Conservation (phyloP, 163 green algal genomes). For the Scenedesmus sp. region DNA sequence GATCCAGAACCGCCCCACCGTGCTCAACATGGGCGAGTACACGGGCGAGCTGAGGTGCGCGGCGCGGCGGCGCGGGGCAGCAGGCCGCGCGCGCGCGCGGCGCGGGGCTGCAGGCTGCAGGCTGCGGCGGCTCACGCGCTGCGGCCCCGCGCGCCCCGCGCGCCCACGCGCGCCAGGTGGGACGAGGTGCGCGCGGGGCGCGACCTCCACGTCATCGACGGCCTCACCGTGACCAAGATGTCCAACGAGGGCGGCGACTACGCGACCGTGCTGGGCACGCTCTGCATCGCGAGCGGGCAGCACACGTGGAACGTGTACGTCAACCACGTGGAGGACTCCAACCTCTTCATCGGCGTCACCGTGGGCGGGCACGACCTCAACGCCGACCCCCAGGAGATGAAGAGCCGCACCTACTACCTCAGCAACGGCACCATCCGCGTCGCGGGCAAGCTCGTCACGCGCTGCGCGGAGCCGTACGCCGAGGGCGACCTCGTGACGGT, state of each 20-base stretch:
- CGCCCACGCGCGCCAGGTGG: conserved; percentile 50
- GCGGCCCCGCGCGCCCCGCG: no score
- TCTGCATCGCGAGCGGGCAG: conserved; percentile 67
- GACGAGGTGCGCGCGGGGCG: conserved; percentile 66
- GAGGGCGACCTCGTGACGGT: conserved; percentile 70
- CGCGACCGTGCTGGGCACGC: conserved; percentile 65
- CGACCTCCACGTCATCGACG: conserved; percentile 70
- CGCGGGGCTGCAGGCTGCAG: no score
- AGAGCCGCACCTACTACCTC: conserved; percentile 74
- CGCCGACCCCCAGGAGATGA: conserved; percentile 74
- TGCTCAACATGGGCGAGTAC: conserved; percentile 73
- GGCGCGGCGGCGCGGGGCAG: no score
- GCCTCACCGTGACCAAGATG: conserved; percentile 67
- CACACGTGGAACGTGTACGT: conserved; percentile 75
- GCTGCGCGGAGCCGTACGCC: conserved; percentile 70
- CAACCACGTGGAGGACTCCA: conserved; percentile 76
- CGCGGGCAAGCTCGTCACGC: conserved; percentile 72
- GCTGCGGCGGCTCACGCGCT: no score
- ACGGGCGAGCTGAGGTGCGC: conserved; percentile 53
- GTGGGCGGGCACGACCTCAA: conserved; percentile 73
- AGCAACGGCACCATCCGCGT: conserved; percentile 70
- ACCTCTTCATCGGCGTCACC: conserved; percentile 70
- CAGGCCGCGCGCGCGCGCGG: no score
- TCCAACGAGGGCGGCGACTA: conserved; percentile 68
- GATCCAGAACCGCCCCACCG: conserved; percentile 72